Evolutionary conservation across 352 stramenopile species (phyloP).

Genomic region (Pythium graminicola): DNA sequence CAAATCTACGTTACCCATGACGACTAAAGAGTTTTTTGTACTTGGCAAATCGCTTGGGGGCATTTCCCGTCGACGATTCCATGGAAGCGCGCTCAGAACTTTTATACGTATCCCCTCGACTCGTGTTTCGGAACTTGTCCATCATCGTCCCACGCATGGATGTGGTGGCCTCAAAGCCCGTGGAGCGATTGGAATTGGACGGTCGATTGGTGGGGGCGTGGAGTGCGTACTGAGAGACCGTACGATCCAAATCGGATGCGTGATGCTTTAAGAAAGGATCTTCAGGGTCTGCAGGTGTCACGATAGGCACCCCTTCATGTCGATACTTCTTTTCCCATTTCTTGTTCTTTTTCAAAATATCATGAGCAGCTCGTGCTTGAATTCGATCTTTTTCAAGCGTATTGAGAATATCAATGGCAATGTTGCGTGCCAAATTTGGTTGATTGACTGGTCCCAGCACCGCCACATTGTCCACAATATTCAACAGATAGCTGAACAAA

Average conservation of each 20-base stretch:
- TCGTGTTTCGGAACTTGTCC: constrained; percentile 22
- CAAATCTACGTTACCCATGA: constrained; percentile 5
- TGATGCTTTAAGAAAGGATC: constrained; percentile 67
- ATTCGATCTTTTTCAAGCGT: constrained; percentile 73
- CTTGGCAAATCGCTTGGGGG: constrained; percentile 16
- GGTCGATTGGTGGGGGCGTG: constrained; percentile 4
- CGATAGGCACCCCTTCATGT: constrained; percentile 21
- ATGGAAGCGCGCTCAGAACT: constrained; percentile 5
- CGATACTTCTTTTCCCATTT: constrained; percentile 83
- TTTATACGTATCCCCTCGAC: not conserved
- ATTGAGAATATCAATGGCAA: constrained; percentile 75
- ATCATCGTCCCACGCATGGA: constrained; percentile 26
- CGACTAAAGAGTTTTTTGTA: constrained; percentile 24
- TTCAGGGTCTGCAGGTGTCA: constrained; percentile 24
- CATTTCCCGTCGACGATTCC: constrained; percentile 6
- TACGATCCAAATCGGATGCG: constrained; percentile 47
- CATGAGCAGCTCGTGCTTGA: constrained; percentile 60
- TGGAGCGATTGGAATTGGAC: constrained; percentile 6
- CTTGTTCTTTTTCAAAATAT: constrained; percentile 85
- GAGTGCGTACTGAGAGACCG: constrained; percentile 45
- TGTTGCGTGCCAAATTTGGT: constrained; percentile 48
- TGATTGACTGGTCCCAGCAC: constrained; percentile 56
- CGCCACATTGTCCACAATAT: constrained; percentile 62
- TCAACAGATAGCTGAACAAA: constrained; percentile 65
- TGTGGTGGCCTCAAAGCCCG: constrained; percentile 12